These are phyloP conservation scores for Endocarpon pusillum DNA, from an alignment of 495 filamentous ascomycete genomes.

Conservation along the genomic window DNA sequence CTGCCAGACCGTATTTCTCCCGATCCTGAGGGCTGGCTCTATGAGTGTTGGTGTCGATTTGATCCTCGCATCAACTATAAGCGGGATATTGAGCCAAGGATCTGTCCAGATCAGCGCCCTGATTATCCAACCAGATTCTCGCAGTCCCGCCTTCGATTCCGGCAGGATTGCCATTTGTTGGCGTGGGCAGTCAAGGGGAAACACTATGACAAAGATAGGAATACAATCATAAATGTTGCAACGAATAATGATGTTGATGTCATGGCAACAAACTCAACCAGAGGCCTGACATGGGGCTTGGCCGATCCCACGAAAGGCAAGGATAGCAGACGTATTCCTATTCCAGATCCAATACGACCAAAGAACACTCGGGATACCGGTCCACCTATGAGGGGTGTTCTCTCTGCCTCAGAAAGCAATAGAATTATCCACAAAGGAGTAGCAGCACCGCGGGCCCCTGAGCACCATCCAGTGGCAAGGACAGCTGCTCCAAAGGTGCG, in stretches of 20 bases:
- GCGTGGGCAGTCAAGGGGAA: background rate
- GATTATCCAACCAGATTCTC: background rate
- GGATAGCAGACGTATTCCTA: background rate
- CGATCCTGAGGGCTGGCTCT: background rate
- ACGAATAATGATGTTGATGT: background rate
- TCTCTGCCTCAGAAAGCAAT: too few species aligned
- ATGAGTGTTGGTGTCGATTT: background rate
- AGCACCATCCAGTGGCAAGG: too few species aligned
- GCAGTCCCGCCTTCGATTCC: background rate
- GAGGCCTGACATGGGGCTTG: background rate
- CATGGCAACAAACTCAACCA: background rate
- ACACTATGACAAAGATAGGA: background rate
- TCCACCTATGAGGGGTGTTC: too few species aligned
- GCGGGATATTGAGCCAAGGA: background rate
- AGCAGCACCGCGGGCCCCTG: too few species aligned
- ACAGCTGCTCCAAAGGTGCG: too few species aligned
- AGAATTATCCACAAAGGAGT: too few species aligned
- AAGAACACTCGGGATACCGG: too few species aligned
- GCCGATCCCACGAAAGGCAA: background rate
- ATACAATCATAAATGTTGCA: background rate
- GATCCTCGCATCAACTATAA: background rate
- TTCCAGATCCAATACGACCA: background rate
- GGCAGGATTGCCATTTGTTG: background rate
- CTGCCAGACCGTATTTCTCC: background rate
- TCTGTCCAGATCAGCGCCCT: background rate